Percentiles rank a stretch among this genome's conserved stretches.
Conservation (phyloP, 2,329 filamentous ascomycete species). For the Thermochaetoides dissita region DNA sequence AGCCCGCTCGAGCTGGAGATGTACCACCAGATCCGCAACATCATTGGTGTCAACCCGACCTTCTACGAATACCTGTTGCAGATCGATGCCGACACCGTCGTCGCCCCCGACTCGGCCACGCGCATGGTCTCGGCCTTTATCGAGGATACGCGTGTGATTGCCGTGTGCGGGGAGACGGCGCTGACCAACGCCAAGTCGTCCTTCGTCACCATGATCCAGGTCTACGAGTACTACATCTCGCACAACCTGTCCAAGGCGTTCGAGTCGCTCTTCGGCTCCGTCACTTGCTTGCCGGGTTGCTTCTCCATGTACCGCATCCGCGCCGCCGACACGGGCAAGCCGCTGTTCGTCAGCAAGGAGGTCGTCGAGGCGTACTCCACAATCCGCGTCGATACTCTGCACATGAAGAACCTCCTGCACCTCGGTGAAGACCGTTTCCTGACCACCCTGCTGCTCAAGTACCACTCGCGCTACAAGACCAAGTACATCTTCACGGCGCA, state of each 20-base stretch:
- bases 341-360: constrained; percentile 87
- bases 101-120: constrained; percentile 76
- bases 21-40: constrained; percentile 96
- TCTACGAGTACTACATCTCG: constrained; percentile 99
- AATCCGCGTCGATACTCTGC: constrained; percentile 91
- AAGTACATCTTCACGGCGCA: constrained; percentile 90
- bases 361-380: constrained; percentile 78
- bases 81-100: constrained; percentile 94
- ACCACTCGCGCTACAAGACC: constrained; percentile 89
- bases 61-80: constrained; percentile 96
- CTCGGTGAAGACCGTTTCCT: constrained; percentile 95
- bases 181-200: constrained; percentile 87
- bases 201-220: constrained; percentile 96
- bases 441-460: constrained; percentile 85
- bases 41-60: constrained; percentile 94
- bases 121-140: constrained; percentile 87
- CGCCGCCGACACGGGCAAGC: constrained; percentile 85
- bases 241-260: constrained; percentile 96
- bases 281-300: constrained; percentile 95
- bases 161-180: constrained; percentile 85
- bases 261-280: constrained; percentile 89
- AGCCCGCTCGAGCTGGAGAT: constrained; percentile 93
- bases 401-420: constrained; percentile 97
- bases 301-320: constrained; percentile 99
- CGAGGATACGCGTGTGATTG: constrained; percentile 85